Evolutionary conservation across 495 filamentous ascomycete genomes (phyloP), one percentile per base, ranked within the genome.

Genomic region (Rhypophila decipiens): DNA sequence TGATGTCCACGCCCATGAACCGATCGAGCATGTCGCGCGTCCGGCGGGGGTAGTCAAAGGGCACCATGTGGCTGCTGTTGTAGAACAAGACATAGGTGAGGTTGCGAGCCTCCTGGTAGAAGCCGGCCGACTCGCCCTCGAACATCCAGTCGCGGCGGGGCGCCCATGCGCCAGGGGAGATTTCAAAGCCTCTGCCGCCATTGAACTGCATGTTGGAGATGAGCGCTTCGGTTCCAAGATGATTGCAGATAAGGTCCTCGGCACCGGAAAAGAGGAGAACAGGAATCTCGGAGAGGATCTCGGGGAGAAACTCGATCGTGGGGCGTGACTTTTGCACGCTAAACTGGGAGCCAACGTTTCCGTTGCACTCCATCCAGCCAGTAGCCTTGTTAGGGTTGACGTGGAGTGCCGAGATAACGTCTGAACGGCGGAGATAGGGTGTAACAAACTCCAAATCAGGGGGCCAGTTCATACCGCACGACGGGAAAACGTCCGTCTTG

Each of bases 61-160:
- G 93, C 2, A 96, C 93, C 93, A 98, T 98, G 63, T 98, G 93
- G 42, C 84, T 89, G 24, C 87, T 79, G 67, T 97, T 96, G 73
- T 95, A 91, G 68, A 97, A 95, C 23, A 93, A 73, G 11, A 97
- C 82, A 64, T 98, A 98, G 5, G 93, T 98, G 39, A 98, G 68
- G 60, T 97, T 97, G 42, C 94, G 82, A 2, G 93, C 93, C 64
- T 86, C 77, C 69, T 98, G 93, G 69, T 93, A 97, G 59, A 90
- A 83, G 33, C 93, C 93, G 15, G 91, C 93, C 1, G 84, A 71
- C 53, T 96, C 83, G 49, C 83, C 87, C 63, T 97, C 94, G 53
- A 97, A 96, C 4, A 85, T 87, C 94, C 93, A 98, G 58, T 94
- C 84, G 37, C 87, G 83, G 4, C 87, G 82, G 10, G 90, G 89